Conservation (phyloP, 139 green algal genomes). For the Trebouxia sp. region DNA sequence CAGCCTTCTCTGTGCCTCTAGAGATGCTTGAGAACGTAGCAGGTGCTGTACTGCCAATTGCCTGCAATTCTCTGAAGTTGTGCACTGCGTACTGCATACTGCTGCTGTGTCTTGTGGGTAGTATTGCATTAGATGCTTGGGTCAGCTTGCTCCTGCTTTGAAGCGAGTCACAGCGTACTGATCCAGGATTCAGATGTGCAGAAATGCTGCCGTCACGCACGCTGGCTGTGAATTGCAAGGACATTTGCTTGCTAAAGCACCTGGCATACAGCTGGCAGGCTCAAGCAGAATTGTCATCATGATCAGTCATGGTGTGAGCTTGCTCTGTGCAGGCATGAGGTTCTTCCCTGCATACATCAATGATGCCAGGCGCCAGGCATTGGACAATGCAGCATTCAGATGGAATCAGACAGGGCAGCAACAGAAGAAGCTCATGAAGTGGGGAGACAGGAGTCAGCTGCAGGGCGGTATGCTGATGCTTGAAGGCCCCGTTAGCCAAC, state of each 20-base stretch:
- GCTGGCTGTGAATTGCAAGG: neutral
- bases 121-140: too few species aligned
- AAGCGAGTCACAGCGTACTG: too few species aligned
- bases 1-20: constrained; percentile 77
- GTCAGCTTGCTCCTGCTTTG: too few species aligned
- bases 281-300: neutral
- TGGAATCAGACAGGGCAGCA: constrained; percentile 56
- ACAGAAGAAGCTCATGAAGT: constrained; percentile 40
- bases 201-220: neutral
- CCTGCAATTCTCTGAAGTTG: neutral
- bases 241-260: neutral
- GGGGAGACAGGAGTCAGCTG: neutral
- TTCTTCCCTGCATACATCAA: constrained; percentile 71
- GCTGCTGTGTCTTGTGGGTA: neutral
- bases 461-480: neutral
- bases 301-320: neutral
- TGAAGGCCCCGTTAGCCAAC: neutral
- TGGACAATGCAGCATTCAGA: constrained; percentile 60
- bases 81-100: neutral
- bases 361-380: constrained; percentile 39
- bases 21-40: constrained; percentile 71
- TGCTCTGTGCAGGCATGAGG: constrained; percentile 46
- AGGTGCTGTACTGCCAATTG: constrained; percentile 34
- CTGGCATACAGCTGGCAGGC: neutral
- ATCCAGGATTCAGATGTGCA: neutral